A percentile compares a stretch with the other conserved stretches of the same genome.
Evolutionary conservation across 2,329 filamentous ascomycete genomes (phyloP).

Genomic region (Kalmusia sp.): DNA sequence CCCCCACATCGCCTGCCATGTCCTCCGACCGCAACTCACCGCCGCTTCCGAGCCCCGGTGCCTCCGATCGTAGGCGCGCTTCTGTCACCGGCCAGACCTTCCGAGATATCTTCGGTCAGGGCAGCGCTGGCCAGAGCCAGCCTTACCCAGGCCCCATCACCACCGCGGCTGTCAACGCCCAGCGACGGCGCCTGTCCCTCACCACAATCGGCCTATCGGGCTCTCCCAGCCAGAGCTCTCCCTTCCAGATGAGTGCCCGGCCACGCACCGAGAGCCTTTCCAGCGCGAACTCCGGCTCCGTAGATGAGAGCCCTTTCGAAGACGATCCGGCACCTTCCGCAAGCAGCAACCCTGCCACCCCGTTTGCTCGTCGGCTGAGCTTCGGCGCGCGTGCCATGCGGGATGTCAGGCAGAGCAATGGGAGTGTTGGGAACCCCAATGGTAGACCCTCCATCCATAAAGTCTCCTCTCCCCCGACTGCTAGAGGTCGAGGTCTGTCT

Average conservation of each 20-base stretch:
- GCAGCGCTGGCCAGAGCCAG: constrained; percentile 40
- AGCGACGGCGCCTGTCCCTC: constrained; percentile 57
- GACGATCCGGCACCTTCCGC: constrained; percentile 62
- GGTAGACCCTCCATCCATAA: constrained; percentile 64
- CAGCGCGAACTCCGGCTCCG: constrained; percentile 54
- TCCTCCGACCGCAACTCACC: constrained; percentile 50
- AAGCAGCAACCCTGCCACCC: constrained; percentile 70
- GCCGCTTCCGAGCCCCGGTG: constrained; percentile 44
- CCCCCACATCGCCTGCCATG: constrained; percentile 27
- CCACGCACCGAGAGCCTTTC: constrained; percentile 56
- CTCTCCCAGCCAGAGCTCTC: constrained; percentile 52
- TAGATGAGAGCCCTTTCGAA: constrained; percentile 59
- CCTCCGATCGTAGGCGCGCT: constrained; percentile 51
- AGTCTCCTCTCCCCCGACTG: constrained; percentile 59
- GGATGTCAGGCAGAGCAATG: constrained; percentile 66
- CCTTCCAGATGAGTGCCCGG: constrained; percentile 46
- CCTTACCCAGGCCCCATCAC: constrained; percentile 55
- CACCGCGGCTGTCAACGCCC: constrained; percentile 56
- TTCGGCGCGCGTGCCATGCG: constrained; percentile 83
- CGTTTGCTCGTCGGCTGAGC: constrained; percentile 85
- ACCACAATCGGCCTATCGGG: constrained; percentile 57
- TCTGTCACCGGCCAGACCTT: constrained; percentile 58
- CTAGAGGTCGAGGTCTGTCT: constrained; percentile 66
- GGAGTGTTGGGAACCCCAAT: constrained; percentile 64
- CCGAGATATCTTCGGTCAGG: constrained; percentile 54